Evolutionary conservation across 2,329 filamentous ascomycete genomes (phyloP), one percentile per base, ranked within the genome.

Genomic region (Cytospora piceae): DNA sequence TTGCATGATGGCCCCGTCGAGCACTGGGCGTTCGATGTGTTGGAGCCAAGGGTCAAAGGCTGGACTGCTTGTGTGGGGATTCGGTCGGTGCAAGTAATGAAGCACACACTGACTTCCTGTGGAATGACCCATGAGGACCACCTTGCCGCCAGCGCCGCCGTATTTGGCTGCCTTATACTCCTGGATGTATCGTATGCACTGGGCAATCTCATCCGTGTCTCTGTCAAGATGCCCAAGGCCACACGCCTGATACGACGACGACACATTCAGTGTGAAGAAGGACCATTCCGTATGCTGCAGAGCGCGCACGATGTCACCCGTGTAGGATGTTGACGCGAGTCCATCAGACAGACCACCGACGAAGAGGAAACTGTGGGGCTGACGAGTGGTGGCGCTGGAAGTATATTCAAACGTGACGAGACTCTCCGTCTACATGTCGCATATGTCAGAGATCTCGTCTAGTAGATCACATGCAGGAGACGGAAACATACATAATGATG

Each of bases 91-190:
- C 1, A 89, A 72, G 69, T 90, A 90, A 70, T 89, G 85, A 76
- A 90, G 80, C 12, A 86, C 81, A 72, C 89, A 87, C 74, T 91
- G 88, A 69, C 84, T 89, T 0, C 88, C 88, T 0, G 88, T 90
- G 1, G 84, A 87, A 71, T 90, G 87, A 2, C 88, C 88, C 86
- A 90, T 88, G 49, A 90, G 75, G 31, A 88, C 85, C 22, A 90
- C 72, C 64, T 86, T 87, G 9, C 77, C 78, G 6, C 42, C 34
- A 8, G 84, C 42, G 11, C 17, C 77, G 58, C 74, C 71, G 55
- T 69, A 74, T 58, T 73, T 72, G 56, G 71, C 69, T 11, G 65
- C 70, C 67, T 77, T 77, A 68, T 77, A 76, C 31, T 74, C 71
- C 55, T 71, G 69, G 65, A 76, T 74, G 65, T 74, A 74, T 58